A percentile compares a stretch with the other conserved stretches of the same genome.
Evolutionary conservation across 306 rosid genomes (phyloP).

Genomic region (Neltuma alba): DNA sequence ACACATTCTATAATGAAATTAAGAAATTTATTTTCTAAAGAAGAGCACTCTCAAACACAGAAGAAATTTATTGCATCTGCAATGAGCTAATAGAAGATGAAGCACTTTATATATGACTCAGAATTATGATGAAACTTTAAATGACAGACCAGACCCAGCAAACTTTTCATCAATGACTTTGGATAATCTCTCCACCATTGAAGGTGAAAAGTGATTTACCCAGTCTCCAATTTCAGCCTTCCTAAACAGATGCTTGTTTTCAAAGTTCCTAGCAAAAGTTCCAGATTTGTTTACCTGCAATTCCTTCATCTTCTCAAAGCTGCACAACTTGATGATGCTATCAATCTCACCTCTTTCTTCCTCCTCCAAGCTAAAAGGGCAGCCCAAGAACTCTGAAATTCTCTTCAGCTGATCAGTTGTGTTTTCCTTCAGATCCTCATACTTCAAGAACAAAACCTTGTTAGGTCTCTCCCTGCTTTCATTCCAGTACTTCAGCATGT

Average conservation of each 20-base stretch:
- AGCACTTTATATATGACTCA: too few species aligned
- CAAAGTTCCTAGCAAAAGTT: constrained; percentile 32
- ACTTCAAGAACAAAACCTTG: constrained; percentile 57
- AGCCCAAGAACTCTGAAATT: constrained; percentile 47
- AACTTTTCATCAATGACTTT: constrained; percentile 49
- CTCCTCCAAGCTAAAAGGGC: constrained; percentile 50
- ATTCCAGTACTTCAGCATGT: constrained; percentile 59
- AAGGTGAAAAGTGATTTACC: constrained; percentile 53
- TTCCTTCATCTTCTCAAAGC: constrained; percentile 52
- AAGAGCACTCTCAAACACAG: neutral
- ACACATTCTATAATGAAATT: too few species aligned
- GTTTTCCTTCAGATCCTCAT: constrained; percentile 54
- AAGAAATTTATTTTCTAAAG: neutral
- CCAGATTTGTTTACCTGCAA: constrained; percentile 51
- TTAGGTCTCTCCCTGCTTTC: constrained; percentile 50
- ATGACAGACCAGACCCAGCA: too few species aligned
- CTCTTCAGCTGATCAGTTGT: constrained; percentile 31
- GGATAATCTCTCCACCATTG: constrained; percentile 48
- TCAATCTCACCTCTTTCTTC: constrained; percentile 46
- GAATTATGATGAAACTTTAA: neutral
- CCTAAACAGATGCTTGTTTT: constrained; percentile 52
- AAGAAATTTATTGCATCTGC: neutral
- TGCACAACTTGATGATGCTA: too few species aligned
- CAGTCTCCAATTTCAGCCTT: too few species aligned
- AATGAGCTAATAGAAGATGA: neutral